Conservation (phyloP, 2,329 filamentous ascomycete species). For the Furcasterigmium sp. region DNA sequence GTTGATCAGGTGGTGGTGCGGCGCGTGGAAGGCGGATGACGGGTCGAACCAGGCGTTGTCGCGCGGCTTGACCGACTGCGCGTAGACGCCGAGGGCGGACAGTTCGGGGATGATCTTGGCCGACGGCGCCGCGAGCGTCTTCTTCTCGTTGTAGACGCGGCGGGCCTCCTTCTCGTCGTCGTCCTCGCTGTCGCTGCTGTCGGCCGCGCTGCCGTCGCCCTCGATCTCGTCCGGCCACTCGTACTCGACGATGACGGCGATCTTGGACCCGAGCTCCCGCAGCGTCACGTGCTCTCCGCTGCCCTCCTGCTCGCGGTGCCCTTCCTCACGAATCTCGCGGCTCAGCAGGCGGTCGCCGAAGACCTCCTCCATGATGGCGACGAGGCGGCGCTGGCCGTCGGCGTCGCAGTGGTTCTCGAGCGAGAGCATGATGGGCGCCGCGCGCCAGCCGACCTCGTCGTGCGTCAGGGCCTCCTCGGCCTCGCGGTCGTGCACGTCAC, state of each 20-base stretch:
- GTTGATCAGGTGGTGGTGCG: slow-evolving; percentile 64
- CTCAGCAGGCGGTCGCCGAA: slow-evolving; percentile 56
- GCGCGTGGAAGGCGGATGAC: slow-evolving; percentile 44
- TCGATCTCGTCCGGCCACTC: slow-evolving; percentile 39
- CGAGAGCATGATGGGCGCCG: slow-evolving; percentile 57
- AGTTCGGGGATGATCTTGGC: slow-evolving; percentile 58
- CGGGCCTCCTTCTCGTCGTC: slow-evolving; percentile 41
- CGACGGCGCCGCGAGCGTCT: slow-evolving; percentile 41
- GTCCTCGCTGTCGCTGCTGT: slow-evolving; percentile 31
- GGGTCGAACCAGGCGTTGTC: slow-evolving; percentile 61
- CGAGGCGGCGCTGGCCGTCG: slow-evolving; percentile 55
- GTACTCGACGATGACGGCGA: slow-evolving; percentile 64
- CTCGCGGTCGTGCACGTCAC: slow-evolving; percentile 57
- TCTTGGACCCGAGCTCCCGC: slow-evolving; percentile 54
- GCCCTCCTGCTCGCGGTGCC: slow-evolving; percentile 48
- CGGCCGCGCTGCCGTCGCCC: slow-evolving; percentile 24
- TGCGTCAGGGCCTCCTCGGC: slow-evolving; percentile 29
- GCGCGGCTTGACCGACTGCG: slow-evolving; percentile 62
- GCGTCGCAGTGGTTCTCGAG: slow-evolving; percentile 62
- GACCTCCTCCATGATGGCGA: slow-evolving; percentile 60
- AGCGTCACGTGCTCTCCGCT: slow-evolving; percentile 49
- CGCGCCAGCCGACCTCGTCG: slow-evolving; percentile 29
- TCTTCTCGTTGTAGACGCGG: slow-evolving; percentile 44
- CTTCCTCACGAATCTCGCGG: slow-evolving; percentile 50
- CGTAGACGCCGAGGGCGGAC: slow-evolving; percentile 61